These are phyloP conservation scores for Xylaria sp. DNA, from an alignment of 2,329 filamentous ascomycete genomes.

Conservation along the genomic window DNA sequence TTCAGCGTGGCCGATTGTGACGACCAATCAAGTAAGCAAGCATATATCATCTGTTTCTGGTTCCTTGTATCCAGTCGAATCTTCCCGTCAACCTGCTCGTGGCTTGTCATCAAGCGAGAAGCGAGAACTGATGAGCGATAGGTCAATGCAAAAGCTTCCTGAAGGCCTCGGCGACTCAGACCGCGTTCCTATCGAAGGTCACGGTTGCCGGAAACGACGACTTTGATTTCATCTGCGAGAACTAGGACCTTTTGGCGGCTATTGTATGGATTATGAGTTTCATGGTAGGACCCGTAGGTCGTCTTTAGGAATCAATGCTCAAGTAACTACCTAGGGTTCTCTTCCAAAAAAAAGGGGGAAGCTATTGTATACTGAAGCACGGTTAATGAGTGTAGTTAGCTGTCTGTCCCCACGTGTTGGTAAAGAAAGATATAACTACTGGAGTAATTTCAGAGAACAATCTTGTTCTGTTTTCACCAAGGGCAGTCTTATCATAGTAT, in stretches of 20 bases:
- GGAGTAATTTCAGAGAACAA: background rate
- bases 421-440: background rate
- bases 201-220: constrained; percentile 25
- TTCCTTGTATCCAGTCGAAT: background rate
- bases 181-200: constrained; percentile 29
- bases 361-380: background rate
- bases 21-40: constrained; percentile 55
- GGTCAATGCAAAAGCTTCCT: constrained; percentile 30
- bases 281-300: background rate
- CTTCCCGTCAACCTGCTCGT: no score
- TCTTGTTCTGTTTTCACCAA: background rate
- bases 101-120: background rate
- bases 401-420: background rate
- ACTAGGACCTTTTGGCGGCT: constrained; percentile 11
- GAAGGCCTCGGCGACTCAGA: constrained; percentile 30
- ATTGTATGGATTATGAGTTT: background rate
- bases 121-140: constrained; percentile 15
- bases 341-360: background rate
- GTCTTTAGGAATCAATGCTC: background rate
- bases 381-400: constrained; percentile 1
- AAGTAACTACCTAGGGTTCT: background rate
- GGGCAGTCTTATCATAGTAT: background rate
- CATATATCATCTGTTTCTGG: background rate
- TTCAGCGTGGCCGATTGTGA: constrained; percentile 59
- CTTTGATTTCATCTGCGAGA: constrained; percentile 37